phyloP scores from a whole-genome alignment of 2,329 filamentous ascomycete genomes.

The Aspergillus glaucus region DNA sequence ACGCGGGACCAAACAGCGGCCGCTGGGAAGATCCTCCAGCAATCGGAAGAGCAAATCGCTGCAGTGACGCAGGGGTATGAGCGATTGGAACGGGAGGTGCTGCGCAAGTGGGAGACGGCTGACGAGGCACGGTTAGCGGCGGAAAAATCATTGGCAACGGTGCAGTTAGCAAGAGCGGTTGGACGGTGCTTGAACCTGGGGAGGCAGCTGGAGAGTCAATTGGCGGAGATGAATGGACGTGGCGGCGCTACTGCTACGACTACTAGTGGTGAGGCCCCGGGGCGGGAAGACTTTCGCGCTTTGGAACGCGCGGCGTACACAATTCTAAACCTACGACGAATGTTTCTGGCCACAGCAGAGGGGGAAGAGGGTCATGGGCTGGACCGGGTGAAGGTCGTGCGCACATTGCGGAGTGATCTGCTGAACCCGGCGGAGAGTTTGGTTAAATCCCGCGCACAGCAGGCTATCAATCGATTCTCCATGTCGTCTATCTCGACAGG shows the following conservation, averaged over 20 bases:
- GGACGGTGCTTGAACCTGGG: conserved; percentile 74
- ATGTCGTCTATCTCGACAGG: conserved; percentile 51
- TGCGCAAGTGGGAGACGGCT: conserved; percentile 76
- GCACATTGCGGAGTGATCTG: conserved; percentile 62
- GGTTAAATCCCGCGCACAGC: conserved; percentile 67
- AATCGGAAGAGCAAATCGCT: conserved; percentile 73
- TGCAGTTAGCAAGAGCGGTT: conserved; percentile 69
- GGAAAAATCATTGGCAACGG: conserved; percentile 70
- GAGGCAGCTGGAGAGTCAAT: conserved; percentile 78
- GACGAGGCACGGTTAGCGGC: conserved; percentile 74
- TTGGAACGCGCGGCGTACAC: conserved; percentile 79
- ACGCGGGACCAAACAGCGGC: conserved; percentile 68
- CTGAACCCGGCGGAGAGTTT: conserved; percentile 66
- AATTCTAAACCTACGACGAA: conserved; percentile 66
- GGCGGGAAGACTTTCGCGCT: conserved; percentile 66
- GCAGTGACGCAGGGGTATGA: conserved; percentile 78
- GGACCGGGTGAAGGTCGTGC: conserved; percentile 66
- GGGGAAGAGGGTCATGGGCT: conserved; percentile 73
- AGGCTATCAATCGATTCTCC: conserved; percentile 76
- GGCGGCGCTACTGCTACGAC: conserved; percentile 8
- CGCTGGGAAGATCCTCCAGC: conserved; percentile 63
- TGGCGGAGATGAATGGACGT: conserved; percentile 59
- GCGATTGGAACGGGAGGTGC: conserved; percentile 78
- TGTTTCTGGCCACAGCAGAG: conserved; percentile 60
- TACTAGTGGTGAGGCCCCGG: conserved; percentile 20